Base-by-base conservation (phyloP, 202 grass and related monocot species). In the Eragrostis tef region DNA sequence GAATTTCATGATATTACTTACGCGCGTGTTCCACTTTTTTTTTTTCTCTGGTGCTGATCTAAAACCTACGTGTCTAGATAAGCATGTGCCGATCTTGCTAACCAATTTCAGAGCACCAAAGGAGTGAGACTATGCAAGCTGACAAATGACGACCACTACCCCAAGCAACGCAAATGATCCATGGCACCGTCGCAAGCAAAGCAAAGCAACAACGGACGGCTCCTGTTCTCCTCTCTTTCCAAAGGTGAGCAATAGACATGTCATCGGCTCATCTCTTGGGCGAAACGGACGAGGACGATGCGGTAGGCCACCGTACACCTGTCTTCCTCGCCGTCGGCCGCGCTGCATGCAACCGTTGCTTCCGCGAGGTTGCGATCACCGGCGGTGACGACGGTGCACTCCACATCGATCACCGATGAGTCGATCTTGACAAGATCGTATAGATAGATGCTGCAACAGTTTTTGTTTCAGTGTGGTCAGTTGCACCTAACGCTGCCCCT, bases 391-490 rank as follows among this genome's bases (percentile, higher is more conserved):
- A 31, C 29, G 29, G 29, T 31, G 29, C 50, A 49, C 2, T 49
- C 47, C 47, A 15, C 47, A 3, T 31, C 29, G 29, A 31, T 31
- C 29, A 31, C 29, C 29, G 29, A 31, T 31, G 29, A 31, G 29
- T 31, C 29, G 29, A 31, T 31, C 29, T 31, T 31, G 29, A 31
- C 3, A 1, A 31, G 29, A 52, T 52, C 50, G 50, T 19, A 52
- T 54, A n/a, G 51, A 58, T 20, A 19, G 58, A 0, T 49, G 59
- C 22, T 70, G 80, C 11, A 79, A 79, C 61, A 44, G 0, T 12
- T 79, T 73, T 61, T 79, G 80, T 78, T 79, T 36, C 47, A 0
- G 9, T 16, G 4, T 71, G 3, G 25, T 29, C 24, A 63, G 9
- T 46, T 20, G 24, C 60, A 36, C 24, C 16, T 61, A 61, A 61